A percentile compares a stretch with the other conserved stretches of the same genome.
These are phyloP conservation scores for Trametes sanguinea DNA, from an alignment of 768 basidiomycete species.

Conservation along the genomic window DNA sequence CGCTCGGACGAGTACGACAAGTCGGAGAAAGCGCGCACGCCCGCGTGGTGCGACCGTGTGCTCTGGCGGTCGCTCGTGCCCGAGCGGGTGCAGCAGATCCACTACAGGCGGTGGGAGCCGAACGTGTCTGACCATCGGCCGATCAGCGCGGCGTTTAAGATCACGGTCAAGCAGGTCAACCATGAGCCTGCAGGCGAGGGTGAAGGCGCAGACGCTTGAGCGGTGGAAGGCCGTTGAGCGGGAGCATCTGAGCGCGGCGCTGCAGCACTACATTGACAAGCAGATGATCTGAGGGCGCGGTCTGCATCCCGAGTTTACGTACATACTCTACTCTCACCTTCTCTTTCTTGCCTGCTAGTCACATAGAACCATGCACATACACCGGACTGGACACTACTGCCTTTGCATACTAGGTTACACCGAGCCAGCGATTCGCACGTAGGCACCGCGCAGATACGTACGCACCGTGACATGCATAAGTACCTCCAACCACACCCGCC, in stretches of 20 bases:
- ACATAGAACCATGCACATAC: slow-evolving; percentile 2
- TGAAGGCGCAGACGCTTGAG: slow-evolving; percentile 56
- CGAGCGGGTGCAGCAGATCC: slow-evolving; percentile 60
- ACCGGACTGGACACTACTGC: background rate
- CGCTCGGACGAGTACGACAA: slow-evolving; percentile 78
- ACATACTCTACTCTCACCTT: background rate
- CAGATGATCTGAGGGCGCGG: slow-evolving; percentile 21
- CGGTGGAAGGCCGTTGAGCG: slow-evolving; percentile 49
- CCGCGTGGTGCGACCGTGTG: slow-evolving; percentile 97
- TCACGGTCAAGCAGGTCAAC: slow-evolving; percentile 74
- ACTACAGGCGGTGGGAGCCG: slow-evolving; percentile 81
- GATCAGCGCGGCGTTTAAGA: slow-evolving; percentile 74
- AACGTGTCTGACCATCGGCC: slow-evolving; percentile 92
- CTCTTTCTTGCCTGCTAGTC: background rate
- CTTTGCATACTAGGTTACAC: background rate
- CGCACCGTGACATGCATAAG: too few relatives aligned
- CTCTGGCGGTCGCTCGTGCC: slow-evolving; percentile 68
- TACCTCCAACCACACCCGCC: too few relatives aligned
- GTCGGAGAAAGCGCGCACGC: slow-evolving; percentile 84
- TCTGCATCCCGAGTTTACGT: too few relatives aligned
- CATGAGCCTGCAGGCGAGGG: slow-evolving; percentile 55
- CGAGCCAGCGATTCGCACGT: background rate
- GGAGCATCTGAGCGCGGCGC: slow-evolving; percentile 34
- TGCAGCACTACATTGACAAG: slow-evolving; percentile 39
- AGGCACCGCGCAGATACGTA: too few relatives aligned